Percentiles rank a stretch among this genome's conserved stretches.
These are phyloP conservation scores for Cladosporium sp. DNA, from an alignment of 2,329 filamentous ascomycete genomes.

Conservation along the genomic window DNA sequence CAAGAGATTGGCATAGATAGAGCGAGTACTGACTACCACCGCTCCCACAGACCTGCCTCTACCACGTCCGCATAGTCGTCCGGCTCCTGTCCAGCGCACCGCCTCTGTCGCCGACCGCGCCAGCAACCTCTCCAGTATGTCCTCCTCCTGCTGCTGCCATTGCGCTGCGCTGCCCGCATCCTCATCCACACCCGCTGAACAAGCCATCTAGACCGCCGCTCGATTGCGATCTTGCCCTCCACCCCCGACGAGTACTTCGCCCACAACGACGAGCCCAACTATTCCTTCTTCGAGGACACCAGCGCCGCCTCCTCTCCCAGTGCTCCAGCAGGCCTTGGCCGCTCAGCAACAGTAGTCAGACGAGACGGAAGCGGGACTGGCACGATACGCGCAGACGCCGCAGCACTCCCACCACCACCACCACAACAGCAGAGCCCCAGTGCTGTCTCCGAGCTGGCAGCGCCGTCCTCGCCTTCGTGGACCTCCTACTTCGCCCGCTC, in stretches of 20 bases:
- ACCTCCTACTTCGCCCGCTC: slow-evolving; percentile 16
- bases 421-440: neutral
- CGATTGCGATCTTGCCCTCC: slow-evolving; percentile 25
- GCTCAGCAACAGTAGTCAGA: slow-evolving; percentile 31
- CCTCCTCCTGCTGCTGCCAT: neutral
- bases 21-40: neutral
- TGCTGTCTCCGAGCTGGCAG: slow-evolving; percentile 7
- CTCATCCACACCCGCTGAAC: slow-evolving; percentile 7
- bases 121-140: slow-evolving; percentile 18
- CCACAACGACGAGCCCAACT: slow-evolving; percentile 12
- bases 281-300: slow-evolving; percentile 21
- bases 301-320: slow-evolving; percentile 21
- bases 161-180: neutral
- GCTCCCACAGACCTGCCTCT: slow-evolving; percentile 8
- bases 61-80: neutral
- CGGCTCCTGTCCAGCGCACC: slow-evolving; percentile 15
- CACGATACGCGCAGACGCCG: neutral
- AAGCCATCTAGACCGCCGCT: slow-evolving; percentile 26
- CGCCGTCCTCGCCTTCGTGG: slow-evolving; percentile 18
- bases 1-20: neutral
- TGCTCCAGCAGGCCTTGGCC: slow-evolving; percentile 24
- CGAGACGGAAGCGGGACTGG: slow-evolving; percentile 20
- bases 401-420: neutral
- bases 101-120: slow-evolving; percentile 2
- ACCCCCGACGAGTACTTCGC: slow-evolving; percentile 19